A percentile compares a stretch with the other conserved stretches of the same genome.
Evolutionary conservation across 129 eudicot genomes (phyloP).

Genomic region (Centella asiatica): DNA sequence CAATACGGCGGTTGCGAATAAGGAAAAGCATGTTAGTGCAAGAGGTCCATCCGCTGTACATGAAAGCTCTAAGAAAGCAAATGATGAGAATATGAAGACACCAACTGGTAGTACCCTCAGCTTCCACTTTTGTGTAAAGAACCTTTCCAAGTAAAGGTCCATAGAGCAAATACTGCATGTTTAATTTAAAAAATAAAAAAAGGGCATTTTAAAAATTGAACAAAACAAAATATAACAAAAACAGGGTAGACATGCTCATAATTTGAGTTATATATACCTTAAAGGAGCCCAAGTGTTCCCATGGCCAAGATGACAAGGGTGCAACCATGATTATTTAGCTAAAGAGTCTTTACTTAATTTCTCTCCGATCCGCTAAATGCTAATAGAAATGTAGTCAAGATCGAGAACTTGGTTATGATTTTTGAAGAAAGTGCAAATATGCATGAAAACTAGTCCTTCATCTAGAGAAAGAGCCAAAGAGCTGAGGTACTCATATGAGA

Average conservation of each 20-base stretch:
- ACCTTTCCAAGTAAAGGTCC: conserved; percentile 58
- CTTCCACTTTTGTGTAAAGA: conserved; percentile 27
- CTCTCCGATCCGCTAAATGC: background rate
- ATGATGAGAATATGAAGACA: conserved; percentile 57
- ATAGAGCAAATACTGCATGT: conserved; percentile 49
- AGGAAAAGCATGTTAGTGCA: conserved; percentile 65
- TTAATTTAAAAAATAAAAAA: background rate
- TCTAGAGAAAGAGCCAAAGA: too few species aligned
- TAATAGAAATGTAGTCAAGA: background rate
- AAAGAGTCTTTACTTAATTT: too few species aligned
- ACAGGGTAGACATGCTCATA: background rate
- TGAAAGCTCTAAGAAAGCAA: conserved; percentile 37
- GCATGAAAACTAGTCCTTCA: too few species aligned
- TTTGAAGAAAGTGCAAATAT: too few species aligned
- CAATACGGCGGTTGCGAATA: conserved; percentile 52
- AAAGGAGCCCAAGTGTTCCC: conserved; percentile 52
- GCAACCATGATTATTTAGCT: conserved; percentile 24
- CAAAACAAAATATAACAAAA: too few species aligned
- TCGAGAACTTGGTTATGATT: background rate
- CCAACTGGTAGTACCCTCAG: conserved; percentile 37
- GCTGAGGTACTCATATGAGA: too few species aligned
- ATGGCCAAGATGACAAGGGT: conserved; percentile 52
- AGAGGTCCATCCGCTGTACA: conserved; percentile 49
- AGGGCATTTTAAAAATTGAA: background rate
- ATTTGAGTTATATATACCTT: conserved; percentile 32